phyloP scores from a whole-genome alignment of 2,329 filamentous ascomycete species.

The Colletotrichum navitas region DNA sequence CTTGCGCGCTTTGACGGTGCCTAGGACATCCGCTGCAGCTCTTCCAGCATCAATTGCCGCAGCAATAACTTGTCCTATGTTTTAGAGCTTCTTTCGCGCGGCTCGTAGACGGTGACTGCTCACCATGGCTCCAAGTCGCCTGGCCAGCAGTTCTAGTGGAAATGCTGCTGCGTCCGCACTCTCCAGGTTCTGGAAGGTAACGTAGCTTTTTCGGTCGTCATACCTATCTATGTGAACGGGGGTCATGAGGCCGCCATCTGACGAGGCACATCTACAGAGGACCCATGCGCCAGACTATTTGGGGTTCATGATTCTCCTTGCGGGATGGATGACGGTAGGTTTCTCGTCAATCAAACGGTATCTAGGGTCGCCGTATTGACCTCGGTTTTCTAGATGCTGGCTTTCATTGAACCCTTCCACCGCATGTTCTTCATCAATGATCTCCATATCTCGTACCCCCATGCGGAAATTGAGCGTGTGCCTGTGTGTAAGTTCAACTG shows the following conservation, averaged over 20 bases:
- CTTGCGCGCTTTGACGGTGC: background rate
- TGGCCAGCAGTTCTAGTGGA: slow-evolving; percentile 37
- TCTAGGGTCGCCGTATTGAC: slow-evolving; percentile 40
- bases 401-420: slow-evolving; percentile 87
- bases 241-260: slow-evolving; percentile 16
- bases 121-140: slow-evolving; percentile 54
- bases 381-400: slow-evolving; percentile 66
- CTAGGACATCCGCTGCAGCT: background rate
- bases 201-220: background rate
- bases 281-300: slow-evolving; percentile 92
- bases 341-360: slow-evolving; percentile 40
- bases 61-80: slow-evolving; percentile 49
- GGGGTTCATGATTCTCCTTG: slow-evolving; percentile 78
- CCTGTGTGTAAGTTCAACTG: slow-evolving; percentile 74
- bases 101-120: slow-evolving; percentile 59
- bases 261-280: slow-evolving; percentile 62
- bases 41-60: background rate
- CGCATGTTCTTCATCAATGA: slow-evolving; percentile 94
- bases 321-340: slow-evolving; percentile 73
- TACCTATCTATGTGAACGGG: slow-evolving; percentile 12
- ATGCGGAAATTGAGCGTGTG: slow-evolving; percentile 87
- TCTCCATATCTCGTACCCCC: slow-evolving; percentile 85
- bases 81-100: slow-evolving; percentile 53
- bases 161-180: slow-evolving; percentile 50
- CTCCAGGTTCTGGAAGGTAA: slow-evolving; percentile 62